These are phyloP conservation scores for Globisporangium rhizosaccharum DNA, from an alignment of 352 stramenopile species.

Conservation along the genomic window DNA sequence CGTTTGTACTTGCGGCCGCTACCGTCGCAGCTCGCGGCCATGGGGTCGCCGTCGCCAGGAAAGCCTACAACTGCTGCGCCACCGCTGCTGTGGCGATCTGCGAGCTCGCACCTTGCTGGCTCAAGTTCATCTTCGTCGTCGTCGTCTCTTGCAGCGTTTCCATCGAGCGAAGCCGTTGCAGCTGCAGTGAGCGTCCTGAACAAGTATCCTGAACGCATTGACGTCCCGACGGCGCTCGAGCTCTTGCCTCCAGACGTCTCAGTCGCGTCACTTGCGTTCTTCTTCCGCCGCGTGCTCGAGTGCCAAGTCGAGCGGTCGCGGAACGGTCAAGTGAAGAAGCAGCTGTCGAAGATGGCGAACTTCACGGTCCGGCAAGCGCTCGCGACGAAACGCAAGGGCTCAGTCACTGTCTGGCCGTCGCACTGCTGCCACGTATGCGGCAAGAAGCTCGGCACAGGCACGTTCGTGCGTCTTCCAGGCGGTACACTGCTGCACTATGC, in stretches of 20 bases:
- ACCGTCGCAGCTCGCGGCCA: conserved; percentile 12
- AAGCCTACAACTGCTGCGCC: conserved; percentile 15
- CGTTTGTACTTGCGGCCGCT: conserved; percentile 63
- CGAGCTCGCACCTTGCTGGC: neutral
- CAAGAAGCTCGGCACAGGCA: conserved; percentile 62
- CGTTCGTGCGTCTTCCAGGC: conserved; percentile 60
- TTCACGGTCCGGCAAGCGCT: conserved; percentile 71
- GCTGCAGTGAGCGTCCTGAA: conserved; percentile 73
- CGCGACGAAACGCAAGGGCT: conserved; percentile 56
- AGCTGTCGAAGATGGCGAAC: conserved; percentile 87
- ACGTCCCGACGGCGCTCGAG: conserved; percentile 71
- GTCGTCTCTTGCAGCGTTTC: conserved; percentile 9
- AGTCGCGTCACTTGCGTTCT: conserved; percentile 37
- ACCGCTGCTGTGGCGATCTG: conserved; percentile 16
- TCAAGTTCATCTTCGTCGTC: conserved; percentile 7
- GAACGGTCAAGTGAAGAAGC: conserved; percentile 81
- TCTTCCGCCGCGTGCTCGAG: conserved; percentile 74
- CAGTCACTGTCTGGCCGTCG: conserved; percentile 70
- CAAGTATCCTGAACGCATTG: conserved; percentile 79
- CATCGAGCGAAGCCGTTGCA: conserved; percentile 53
- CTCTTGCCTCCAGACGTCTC: conserved; percentile 59
- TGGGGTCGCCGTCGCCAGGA: conserved; percentile 9
- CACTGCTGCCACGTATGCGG: conserved; percentile 67
- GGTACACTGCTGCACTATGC: conserved; percentile 68
- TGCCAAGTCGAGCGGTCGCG: conserved; percentile 65